Conservation (phyloP, 164 flowering plant genomes). For the Warburgia ugandensis region DNA sequence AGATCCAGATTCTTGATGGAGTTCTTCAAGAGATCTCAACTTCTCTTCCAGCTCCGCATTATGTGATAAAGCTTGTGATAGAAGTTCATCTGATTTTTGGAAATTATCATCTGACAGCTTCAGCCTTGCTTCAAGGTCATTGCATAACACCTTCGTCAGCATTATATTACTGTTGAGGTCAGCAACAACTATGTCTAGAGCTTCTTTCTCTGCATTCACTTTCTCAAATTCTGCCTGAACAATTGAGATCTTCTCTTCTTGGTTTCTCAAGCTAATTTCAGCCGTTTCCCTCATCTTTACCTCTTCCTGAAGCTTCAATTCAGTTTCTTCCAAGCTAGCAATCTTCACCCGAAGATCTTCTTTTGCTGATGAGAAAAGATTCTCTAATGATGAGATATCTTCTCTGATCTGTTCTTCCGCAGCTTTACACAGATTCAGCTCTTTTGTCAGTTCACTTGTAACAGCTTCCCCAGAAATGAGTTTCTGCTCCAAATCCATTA, state of each 20-base stretch:
- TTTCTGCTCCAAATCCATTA: slow-evolving; percentile 40
- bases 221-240: slow-evolving; percentile 43
- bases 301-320: slow-evolving; percentile 48
- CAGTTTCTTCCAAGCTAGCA: slow-evolving; percentile 52
- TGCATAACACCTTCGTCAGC: slow-evolving; percentile 37
- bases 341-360: slow-evolving; percentile 48
- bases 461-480: slow-evolving; percentile 43
- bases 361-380: slow-evolving; percentile 31
- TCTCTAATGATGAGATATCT: slow-evolving; percentile 39
- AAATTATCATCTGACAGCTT: slow-evolving; percentile 55
- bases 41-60: slow-evolving; percentile 66
- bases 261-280: slow-evolving; percentile 28
- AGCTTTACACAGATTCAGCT: slow-evolving; percentile 42
- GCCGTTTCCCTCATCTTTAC: slow-evolving; percentile 25
- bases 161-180: slow-evolving; percentile 33
- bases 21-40: slow-evolving; percentile 53
- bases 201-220: slow-evolving; percentile 39
- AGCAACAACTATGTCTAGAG: slow-evolving; percentile 39
- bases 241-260: slow-evolving; percentile 27
- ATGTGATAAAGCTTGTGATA: slow-evolving; percentile 54
- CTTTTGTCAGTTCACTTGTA: slow-evolving; percentile 39
- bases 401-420: slow-evolving; percentile 54
- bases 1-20: slow-evolving; percentile 44
- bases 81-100: slow-evolving; percentile 46
- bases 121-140: slow-evolving; percentile 62